Conservation (phyloP, 495 filamentous ascomycete genomes). For the Staphylotrichum longicolle region DNA sequence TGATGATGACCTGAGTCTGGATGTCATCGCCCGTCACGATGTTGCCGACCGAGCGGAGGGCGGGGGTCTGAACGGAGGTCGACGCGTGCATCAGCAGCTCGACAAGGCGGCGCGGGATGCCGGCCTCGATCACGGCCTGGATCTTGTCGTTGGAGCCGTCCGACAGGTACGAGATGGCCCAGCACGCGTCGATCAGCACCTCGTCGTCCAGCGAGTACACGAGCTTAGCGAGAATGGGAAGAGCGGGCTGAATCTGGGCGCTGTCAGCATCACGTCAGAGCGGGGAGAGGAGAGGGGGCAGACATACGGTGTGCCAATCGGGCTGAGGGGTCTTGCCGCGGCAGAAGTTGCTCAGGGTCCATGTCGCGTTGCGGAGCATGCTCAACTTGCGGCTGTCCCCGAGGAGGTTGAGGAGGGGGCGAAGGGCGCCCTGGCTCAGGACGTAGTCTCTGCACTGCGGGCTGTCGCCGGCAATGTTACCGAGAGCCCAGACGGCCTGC, state of each 20-base stretch:
- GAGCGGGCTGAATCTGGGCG: constrained; percentile 84
- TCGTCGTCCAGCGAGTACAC: constrained; percentile 99
- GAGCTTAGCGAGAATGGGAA: constrained; percentile 95
- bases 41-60: constrained; percentile 95
- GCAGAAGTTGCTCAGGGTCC: constrained; percentile 99
- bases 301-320: constrained; percentile 89
- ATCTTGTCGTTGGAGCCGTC: constrained; percentile 99
- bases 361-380: constrained; percentile 98
- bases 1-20: constrained; percentile 99
- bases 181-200: constrained; percentile 98
- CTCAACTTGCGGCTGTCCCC: constrained; percentile 98
- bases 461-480: constrained; percentile 99
- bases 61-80: constrained; percentile 97
- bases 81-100: constrained; percentile 99
- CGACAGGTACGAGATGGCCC: constrained; percentile 99
- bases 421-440: constrained; percentile 81
- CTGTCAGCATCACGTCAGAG: constrained; percentile 24
- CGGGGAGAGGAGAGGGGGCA: background rate
- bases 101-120: constrained; percentile 93
- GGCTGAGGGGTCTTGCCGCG: constrained; percentile 99
- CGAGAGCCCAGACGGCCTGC: constrained; percentile 97
- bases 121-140: constrained; percentile 97
- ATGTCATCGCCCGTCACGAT: constrained; percentile 99
- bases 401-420: constrained; percentile 80
- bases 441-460: constrained; percentile 96